Conservation (phyloP, 2,329 filamentous ascomycete genomes). For the Diaporthe nobilis region DNA sequence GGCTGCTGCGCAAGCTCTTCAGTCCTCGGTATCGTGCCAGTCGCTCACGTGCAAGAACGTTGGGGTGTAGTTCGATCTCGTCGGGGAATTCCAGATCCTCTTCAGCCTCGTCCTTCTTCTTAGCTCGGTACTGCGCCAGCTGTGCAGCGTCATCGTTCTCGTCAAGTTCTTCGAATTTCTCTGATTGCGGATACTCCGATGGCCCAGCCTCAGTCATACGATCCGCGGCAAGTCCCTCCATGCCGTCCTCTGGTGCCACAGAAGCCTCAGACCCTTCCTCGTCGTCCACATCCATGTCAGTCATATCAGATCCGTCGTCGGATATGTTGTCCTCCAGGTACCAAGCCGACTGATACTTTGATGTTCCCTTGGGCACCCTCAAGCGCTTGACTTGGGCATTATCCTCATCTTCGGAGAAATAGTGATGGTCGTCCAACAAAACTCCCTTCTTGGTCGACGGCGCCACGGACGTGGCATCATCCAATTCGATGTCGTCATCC, state of each 20-base stretch:
- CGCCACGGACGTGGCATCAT: slow-evolving; percentile 58
- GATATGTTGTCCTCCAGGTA: slow-evolving; percentile 84
- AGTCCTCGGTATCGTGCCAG: slow-evolving; percentile 89
- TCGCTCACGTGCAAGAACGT: slow-evolving; percentile 87
- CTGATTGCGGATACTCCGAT: slow-evolving; percentile 93
- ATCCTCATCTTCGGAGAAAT: slow-evolving; percentile 91
- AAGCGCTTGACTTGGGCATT: slow-evolving; percentile 72
- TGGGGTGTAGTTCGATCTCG: slow-evolving; percentile 93
- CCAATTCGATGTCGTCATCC: slow-evolving; percentile 62
- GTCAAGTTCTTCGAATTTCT: slow-evolving; percentile 89
- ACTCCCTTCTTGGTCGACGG: slow-evolving; percentile 82
- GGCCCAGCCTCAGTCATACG: slow-evolving; percentile 83
- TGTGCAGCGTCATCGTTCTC: slow-evolving; percentile 85
- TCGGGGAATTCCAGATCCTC: slow-evolving; percentile 97
- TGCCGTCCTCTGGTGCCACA: slow-evolving; percentile 83
- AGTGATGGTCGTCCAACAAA: slow-evolving; percentile 95
- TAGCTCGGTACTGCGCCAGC: slow-evolving; percentile 84
- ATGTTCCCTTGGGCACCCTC: slow-evolving; percentile 90
- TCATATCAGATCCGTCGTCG: slow-evolving; percentile 86
- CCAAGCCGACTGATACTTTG: slow-evolving; percentile 95
- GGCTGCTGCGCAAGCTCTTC: slow-evolving; percentile 89
- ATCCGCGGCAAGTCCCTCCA: slow-evolving; percentile 76
- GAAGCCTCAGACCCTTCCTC: slow-evolving; percentile 69
- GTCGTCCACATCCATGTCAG: slow-evolving; percentile 73
- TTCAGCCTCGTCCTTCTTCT: slow-evolving; percentile 83